Evolutionary conservation across 2,329 filamentous ascomycete genomes (phyloP), one percentile per base, ranked within the genome.

Genomic region (Exophiala xenobiotica): DNA sequence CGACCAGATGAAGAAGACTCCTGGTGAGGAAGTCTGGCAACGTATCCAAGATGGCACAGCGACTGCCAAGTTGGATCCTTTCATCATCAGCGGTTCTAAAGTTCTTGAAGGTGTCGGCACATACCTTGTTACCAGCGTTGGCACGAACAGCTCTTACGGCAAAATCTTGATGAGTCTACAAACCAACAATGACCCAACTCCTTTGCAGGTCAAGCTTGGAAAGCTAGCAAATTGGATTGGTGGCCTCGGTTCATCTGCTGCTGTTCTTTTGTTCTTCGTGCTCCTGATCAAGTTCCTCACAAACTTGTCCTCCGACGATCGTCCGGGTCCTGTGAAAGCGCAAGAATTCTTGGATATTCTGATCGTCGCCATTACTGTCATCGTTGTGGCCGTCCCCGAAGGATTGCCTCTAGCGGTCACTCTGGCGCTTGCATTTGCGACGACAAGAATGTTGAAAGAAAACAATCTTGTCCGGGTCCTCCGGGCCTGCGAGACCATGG

Each of bases 221-320:
- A 76, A 81, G 54, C 82, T 90, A 57, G 87, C 87, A 52, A 84
- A 87, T 58, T 88, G 86, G 72, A 90, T 90, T 65, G 86, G 86
- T 51, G 88, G 87, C 68, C 73, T 89, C 27, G 86, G 86, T 69
- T 89, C 88, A 66, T 83, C 78, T 40, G 75, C 81, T 54, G 88
- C 90, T 42, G 89, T 87, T 58, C 74, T 93, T 11, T 76, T 96
- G 40, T 96, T 96, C 71, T 77, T 92, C 40, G 86, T 95, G 39
- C 77, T 96, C 11, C 82, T 96, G 64, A 91, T 96, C 72, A 81
- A 90, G 63, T 96, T 95, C 65, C 75, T 93, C 7, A 88, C 84
- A 41, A 73, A 81, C 9, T 78, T 96, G 2, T 78, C 69, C 48
- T 72, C 68, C 14, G 75, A 80, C 51, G 58, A 64, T 3, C 71